phyloP scores from a whole-genome alignment of 176 grass and related monocot genomes.

The Eragrostis nindensis region DNA sequence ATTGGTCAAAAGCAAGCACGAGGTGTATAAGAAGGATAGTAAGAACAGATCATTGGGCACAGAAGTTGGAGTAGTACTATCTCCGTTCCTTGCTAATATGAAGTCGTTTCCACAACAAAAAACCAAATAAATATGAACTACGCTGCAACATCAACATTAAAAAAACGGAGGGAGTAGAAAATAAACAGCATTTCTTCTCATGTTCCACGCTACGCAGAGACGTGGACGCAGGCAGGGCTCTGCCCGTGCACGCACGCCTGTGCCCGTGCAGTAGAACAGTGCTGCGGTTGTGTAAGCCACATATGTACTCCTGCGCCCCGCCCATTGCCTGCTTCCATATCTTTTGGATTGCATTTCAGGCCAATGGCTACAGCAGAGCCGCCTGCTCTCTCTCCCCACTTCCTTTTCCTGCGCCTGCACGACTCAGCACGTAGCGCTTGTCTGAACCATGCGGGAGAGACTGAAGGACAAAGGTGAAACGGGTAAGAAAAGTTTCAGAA shows the following conservation, averaged over 20 bases:
- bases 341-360: constrained; percentile 43
- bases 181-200: constrained; percentile 18
- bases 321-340: constrained; percentile 31
- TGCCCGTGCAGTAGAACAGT: background rate
- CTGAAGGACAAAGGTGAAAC: constrained; percentile 14
- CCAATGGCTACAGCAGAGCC: constrained; percentile 26
- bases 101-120: no score
- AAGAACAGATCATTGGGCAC: background rate
- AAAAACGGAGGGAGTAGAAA: no score
- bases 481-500: background rate
- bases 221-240: background rate
- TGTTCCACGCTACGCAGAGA: background rate
- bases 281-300: background rate
- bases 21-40: no score
- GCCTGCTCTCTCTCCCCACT: background rate
- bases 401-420: constrained; percentile 12
- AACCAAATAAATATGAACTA: no score
- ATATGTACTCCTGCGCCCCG: background rate
- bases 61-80: background rate
- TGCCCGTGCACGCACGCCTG: background rate
- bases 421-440: constrained; percentile 5
- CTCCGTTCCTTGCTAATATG: no score
- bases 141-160: no score
- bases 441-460: background rate
- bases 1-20: background rate